These are phyloP conservation scores for Rhododendron mucronatum DNA, from an alignment of 148 eudicot species.

Conservation along the genomic window DNA sequence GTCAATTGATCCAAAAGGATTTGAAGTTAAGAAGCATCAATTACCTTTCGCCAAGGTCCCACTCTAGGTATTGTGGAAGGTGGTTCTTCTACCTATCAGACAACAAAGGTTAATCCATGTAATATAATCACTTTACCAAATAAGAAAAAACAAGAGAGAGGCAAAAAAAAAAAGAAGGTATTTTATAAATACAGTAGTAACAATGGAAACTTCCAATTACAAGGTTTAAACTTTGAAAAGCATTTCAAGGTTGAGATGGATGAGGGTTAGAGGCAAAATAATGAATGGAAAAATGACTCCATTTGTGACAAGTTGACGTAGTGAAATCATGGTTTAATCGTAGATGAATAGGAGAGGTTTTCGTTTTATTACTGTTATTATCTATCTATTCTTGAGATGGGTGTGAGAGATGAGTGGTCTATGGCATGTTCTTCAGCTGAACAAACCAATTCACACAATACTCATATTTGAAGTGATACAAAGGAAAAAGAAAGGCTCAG, in stretches of 20 bases:
- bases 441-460: not conserved
- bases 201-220: not conserved
- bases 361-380: not conserved
- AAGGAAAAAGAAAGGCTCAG: not conserved
- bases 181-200: not conserved
- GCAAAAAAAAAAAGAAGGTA: not conserved
- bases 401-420: not conserved
- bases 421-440: not conserved
- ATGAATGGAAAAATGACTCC: not conserved
- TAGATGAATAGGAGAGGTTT: not conserved
- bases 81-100: slow-evolving; percentile 42
- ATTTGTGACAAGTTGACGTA: not conserved
- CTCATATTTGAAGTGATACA: not conserved
- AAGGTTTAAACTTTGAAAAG: not conserved
- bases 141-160: not conserved
- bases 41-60: slow-evolving; percentile 80
- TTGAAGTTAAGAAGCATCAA: not conserved
- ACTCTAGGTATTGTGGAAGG: slow-evolving; percentile 43
- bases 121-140: not conserved
- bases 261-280: not conserved
- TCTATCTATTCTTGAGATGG: not conserved
- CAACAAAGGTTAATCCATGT: slow-evolving; percentile 1
- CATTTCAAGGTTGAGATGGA: not conserved
- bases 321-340: not conserved
- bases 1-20: not conserved